A percentile compares a stretch with the other conserved stretches of the same genome.
phyloP scores from a whole-genome alignment of 2,329 filamentous ascomycete species.

The Sclerotinia glacialis region DNA sequence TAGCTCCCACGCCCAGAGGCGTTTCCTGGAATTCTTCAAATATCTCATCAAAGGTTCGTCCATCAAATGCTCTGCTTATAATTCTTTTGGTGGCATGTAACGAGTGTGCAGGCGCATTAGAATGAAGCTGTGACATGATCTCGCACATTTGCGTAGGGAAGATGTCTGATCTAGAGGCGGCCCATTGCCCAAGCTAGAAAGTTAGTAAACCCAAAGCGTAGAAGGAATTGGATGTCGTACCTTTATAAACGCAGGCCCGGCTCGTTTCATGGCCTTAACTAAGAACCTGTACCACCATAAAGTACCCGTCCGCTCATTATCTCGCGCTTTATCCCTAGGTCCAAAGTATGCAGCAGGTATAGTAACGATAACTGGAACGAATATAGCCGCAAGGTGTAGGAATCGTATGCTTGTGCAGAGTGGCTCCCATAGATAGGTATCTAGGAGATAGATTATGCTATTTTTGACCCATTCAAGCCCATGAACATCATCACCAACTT shows the following conservation, averaged over 20 bases:
- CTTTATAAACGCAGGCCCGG: constrained; percentile 97
- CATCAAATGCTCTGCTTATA: constrained; percentile 77
- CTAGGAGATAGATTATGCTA: constrained; percentile 63
- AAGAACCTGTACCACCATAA: constrained; percentile 94
- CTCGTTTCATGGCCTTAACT: constrained; percentile 84
- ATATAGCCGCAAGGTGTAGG: constrained; percentile 80
- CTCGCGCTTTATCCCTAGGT: constrained; percentile 55
- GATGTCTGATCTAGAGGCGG: constrained; percentile 91
- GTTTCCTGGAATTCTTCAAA: constrained; percentile 93
- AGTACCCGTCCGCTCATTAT: constrained; percentile 76
- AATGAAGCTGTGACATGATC: constrained; percentile 92
- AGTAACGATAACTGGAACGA: constrained; percentile 80
- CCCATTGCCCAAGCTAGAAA: constrained; percentile 87
- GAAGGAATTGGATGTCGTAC: constrained; percentile 44
- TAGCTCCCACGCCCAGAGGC: constrained; percentile 89
- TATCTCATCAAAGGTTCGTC: constrained; percentile 78
- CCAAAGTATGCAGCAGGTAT: constrained; percentile 84
- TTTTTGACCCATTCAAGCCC: constrained; percentile 58
- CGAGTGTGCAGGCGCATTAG: constrained; percentile 89
- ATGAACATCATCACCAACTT: constrained; percentile 59
- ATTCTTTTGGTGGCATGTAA: constrained; percentile 75
- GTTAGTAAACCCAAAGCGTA: constrained; percentile 22
- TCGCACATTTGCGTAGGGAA: constrained; percentile 90
- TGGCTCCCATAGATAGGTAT: constrained; percentile 77
- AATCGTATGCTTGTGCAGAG: constrained; percentile 85